Conservation (phyloP, 345 rosid species). For the Brassica incana region DNA sequence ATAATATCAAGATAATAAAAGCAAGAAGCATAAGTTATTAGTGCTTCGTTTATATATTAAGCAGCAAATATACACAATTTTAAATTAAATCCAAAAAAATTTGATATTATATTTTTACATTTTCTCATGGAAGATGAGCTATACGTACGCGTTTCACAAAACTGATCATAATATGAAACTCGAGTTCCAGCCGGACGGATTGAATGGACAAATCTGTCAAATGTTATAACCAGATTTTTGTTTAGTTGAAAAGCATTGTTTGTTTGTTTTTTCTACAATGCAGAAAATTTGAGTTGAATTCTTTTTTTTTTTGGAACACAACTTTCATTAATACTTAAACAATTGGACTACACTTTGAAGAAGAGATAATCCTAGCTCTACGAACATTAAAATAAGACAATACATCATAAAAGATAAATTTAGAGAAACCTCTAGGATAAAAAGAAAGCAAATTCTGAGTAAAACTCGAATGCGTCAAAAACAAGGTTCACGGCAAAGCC, state of each 20-base stretch:
- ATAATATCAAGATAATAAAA: constrained; percentile 2
- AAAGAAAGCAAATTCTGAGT: background rate
- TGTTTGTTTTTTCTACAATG: background rate
- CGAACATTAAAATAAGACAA: no score
- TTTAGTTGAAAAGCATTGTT: background rate
- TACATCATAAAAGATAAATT: no score
- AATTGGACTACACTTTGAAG: no score
- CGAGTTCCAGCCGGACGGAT: background rate
- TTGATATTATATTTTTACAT: background rate
- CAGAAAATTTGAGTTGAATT: background rate
- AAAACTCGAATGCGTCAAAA: background rate
- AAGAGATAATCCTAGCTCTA: no score
- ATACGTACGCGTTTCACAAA: background rate
- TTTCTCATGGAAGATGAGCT: background rate
- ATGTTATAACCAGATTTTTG: background rate
- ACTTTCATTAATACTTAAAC: no score
- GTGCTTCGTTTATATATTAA: background rate
- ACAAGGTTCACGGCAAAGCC: background rate
- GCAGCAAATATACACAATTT: background rate
- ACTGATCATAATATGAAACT: background rate
- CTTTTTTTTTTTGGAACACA: background rate
- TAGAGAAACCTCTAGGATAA: background rate
- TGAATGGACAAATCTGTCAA: background rate
- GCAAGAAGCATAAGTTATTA: constrained; percentile 8
- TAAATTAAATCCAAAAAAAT: background rate